Base-by-base conservation (phyloP, 345 rosid genomes). In the Euclidium syriacum region DNA sequence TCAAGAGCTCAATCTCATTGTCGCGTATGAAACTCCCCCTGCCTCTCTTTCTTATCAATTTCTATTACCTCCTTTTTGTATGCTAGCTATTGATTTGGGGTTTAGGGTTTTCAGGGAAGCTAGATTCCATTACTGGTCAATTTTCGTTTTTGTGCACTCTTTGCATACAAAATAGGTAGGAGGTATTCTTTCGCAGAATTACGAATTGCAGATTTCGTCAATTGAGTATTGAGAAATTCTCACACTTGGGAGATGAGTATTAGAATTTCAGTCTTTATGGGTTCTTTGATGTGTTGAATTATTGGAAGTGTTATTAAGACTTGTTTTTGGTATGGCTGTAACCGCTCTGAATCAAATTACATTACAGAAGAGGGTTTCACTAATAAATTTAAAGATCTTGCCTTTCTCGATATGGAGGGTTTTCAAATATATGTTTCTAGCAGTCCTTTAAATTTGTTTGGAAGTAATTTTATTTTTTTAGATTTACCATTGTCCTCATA, bases 1-100 rank as follows among this genome's bases (percentile, higher is more conserved):
- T 36, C 96, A 87, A 35, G 97, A 94, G 66, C 96, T 90, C 68
- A 94, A 94, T 76, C 99, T 94, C 81, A 90, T 94, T 53, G 73
- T 81, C 4, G 96, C 99, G 99, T 92, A 79, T 24, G 73, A 41
- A 16, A 6, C 32, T 63, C 17, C 18, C 14, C 29, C 12, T 26
- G 15, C 41, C 52, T 40, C 44, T 29, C 16, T 11, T 15, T 19
- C 30, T 43, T 24, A 16, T 16, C 14, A 49, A n/a, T 11, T 52
- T 50, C 25, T 56, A n/a, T 24, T 17, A 14, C 36, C 12, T 17
- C 16, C 20, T 54, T 23, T 42, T 20, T 46, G 12, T 20, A 11
- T 73, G 5, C 26, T 10, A 27, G 42, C 35, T 43, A 16, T 53
- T 59, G 38, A 36, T 71, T 30, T 52, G 40, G 29, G 43, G 53